Evolutionary conservation across 2,329 filamentous ascomycete species (phyloP), one percentile per base, ranked within the genome.

Genomic region (Rhynchosporium agropyri): DNA sequence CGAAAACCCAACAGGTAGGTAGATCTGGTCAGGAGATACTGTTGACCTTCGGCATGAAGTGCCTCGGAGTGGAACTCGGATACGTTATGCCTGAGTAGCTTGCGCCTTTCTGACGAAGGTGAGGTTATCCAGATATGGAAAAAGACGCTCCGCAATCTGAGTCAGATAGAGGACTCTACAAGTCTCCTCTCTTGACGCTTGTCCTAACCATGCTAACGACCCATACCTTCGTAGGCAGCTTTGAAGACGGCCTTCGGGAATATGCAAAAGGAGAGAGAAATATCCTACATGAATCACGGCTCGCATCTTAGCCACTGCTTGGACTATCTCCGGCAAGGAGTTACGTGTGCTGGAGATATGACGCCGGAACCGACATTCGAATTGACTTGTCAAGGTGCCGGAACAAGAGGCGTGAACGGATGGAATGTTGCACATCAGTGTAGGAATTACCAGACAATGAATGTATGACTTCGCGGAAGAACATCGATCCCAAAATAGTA

Each of bases 261-360:
- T 26, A 56, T 63, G 57, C 56, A 20, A 4, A 60, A 60, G 26
- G 53, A 28, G 26, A 50, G 53, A 5, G 28, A 57, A 5, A 31
- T 15, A 6, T 29, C 36, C 1, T 38, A 57, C 20, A 26, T 26
- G 28, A 12, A 63, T 29, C 61, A 60, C 31, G 29, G 38, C n/a
- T 31, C 31, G 48, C 63, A 63, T 49, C 51, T 66, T 10, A 50
- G 28, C 40, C 64, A 68, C 40, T 66, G 66, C 43, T 66, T 66
- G 20, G 66, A 68, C 45, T 68, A 68, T 53, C 54, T 68, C 26
- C 57, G 64, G 2, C 66, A 68, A 49, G 66, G 55, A 3, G 45
- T 63, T 20, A 66, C 66, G 66, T 68, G 66, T 45, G 53, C 64
- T 2, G 66, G 66, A 29, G 66, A 68, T 38, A 68, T 63, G 61